A percentile compares a stretch with the other conserved stretches of the same genome.
phyloP scores from a whole-genome alignment of 2,329 filamentous ascomycete genomes.

The Davidsoniella eucalypti region DNA sequence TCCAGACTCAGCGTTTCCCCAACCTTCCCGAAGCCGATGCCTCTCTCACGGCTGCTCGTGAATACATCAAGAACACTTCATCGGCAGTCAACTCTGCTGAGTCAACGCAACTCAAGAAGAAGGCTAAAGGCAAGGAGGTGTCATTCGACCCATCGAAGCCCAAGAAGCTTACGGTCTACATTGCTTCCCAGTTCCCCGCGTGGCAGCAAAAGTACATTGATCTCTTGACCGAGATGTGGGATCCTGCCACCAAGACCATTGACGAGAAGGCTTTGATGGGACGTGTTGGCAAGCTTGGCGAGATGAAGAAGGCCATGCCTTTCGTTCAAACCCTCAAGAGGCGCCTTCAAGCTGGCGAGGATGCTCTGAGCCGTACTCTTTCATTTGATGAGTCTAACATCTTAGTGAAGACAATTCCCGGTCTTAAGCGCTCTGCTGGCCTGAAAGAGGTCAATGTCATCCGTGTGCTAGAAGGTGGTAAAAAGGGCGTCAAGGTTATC shows the following conservation, averaged over 20 bases:
- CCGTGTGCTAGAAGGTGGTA: slow-evolving; percentile 51
- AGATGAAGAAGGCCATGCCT: slow-evolving; percentile 97
- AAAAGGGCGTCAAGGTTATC: slow-evolving; percentile 41
- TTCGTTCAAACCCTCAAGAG: slow-evolving; percentile 82
- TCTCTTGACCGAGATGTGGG: slow-evolving; percentile 55
- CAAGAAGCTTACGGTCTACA: slow-evolving; percentile 80
- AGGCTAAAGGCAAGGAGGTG: slow-evolving; percentile 78
- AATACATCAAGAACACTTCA: slow-evolving; percentile 62
- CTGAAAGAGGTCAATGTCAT: slow-evolving; percentile 58
- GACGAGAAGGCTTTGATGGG: slow-evolving; percentile 71
- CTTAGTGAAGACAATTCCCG: slow-evolving; percentile 60
- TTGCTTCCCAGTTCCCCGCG: slow-evolving; percentile 60
- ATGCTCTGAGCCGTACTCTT: slow-evolving; percentile 69
- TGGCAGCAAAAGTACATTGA: slow-evolving; percentile 91
- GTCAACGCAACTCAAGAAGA: slow-evolving; percentile 67
- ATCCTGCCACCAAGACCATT: slow-evolving; percentile 39
- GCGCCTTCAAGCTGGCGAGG: slow-evolving; percentile 57
- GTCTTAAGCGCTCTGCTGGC: slow-evolving; percentile 58
- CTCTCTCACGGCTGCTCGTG: slow-evolving; percentile 57
- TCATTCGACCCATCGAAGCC: slow-evolving; percentile 79
- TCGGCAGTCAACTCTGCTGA: slow-evolving; percentile 78
- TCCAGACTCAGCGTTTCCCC: slow-evolving; percentile 69
- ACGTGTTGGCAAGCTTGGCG: slow-evolving; percentile 63
- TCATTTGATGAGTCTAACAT: slow-evolving; percentile 70
- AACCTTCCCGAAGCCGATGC: slow-evolving; percentile 47